phyloP scores from a whole-genome alignment of 139 green algal genomes.

The Chlorella sp. region DNA sequence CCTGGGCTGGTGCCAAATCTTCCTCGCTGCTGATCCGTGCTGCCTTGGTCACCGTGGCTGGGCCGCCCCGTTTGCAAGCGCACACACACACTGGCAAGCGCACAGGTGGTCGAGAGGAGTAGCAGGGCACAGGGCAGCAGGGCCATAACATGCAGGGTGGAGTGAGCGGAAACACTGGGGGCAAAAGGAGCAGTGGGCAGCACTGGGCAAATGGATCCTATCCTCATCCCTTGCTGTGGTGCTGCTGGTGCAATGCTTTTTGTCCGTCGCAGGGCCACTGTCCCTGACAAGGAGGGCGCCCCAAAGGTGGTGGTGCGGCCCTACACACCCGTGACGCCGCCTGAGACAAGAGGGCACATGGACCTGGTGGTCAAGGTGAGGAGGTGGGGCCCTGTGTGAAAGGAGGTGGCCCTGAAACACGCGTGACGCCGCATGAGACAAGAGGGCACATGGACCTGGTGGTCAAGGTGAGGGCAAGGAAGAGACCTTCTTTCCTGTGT shows the following conservation, averaged over 20 bases:
- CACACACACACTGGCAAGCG: too few relatives aligned
- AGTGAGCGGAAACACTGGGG: too few relatives aligned
- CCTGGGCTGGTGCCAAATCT: too few relatives aligned
- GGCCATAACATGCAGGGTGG: too few relatives aligned
- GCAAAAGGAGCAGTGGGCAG: not conserved
- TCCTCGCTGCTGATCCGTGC: too few relatives aligned
- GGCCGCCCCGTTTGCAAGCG: too few relatives aligned
- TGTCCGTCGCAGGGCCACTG: not conserved
- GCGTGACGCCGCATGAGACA: constrained; percentile 18
- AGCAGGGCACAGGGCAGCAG: too few relatives aligned
- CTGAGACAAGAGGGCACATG: constrained; percentile 29
- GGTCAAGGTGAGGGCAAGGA: constrained; percentile 18
- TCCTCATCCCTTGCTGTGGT: not conserved
- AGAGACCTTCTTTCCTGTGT: not conserved
- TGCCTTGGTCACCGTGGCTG: too few relatives aligned
- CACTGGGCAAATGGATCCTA: not conserved
- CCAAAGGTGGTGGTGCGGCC: constrained; percentile 33
- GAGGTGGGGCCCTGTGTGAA: too few relatives aligned
- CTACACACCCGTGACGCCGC: constrained; percentile 33
- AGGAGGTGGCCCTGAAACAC: constrained; percentile 38
- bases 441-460: constrained; percentile 26
- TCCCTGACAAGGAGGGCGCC: not conserved
- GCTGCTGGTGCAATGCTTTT: not conserved
- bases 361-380: constrained; percentile 42
- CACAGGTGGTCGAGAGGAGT: too few relatives aligned